Conservation (phyloP, 2,329 filamentous ascomycete genomes). For the Fusarium pseudocircinatum region DNA sequence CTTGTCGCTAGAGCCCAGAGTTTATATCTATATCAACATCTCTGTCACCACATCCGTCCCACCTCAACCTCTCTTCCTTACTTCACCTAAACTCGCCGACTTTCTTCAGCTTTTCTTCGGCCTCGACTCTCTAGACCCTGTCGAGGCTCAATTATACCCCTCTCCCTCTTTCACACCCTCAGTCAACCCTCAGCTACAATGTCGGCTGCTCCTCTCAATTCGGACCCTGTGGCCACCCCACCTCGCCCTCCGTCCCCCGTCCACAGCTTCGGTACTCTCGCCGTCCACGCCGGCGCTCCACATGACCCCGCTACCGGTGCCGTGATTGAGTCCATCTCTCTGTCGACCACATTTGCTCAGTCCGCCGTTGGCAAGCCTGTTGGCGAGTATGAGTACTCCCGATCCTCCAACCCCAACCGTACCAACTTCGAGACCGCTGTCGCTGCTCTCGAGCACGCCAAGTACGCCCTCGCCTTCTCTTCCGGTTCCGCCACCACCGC, state of each 20-base stretch:
- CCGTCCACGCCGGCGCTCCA: constrained; percentile 91
- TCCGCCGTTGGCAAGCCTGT: constrained; percentile 86
- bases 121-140: background rate
- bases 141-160: background rate
- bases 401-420: constrained; percentile 93
- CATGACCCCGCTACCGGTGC: constrained; percentile 93
- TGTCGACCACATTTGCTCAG: constrained; percentile 97
- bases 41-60: constrained; percentile 13
- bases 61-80: background rate
- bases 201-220: constrained; percentile 41
- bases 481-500: constrained; percentile 95
- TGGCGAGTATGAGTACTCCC: constrained; percentile 91
- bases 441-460: constrained; percentile 90
- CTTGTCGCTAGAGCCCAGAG: constrained; percentile 15
- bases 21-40: constrained; percentile 31
- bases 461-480: constrained; percentile 91
- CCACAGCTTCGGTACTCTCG: constrained; percentile 88
- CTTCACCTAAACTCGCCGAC: background rate
- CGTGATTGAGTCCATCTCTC: constrained; percentile 94
- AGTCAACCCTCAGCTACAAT: constrained; percentile 20
- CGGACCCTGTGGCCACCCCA: constrained; percentile 74
- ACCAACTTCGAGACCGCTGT: constrained; percentile 93
- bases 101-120: background rate
- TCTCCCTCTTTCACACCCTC: background rate
- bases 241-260: constrained; percentile 76